These are phyloP conservation scores for Mercurialis annua DNA, from an alignment of 345 rosid genomes.

Conservation along the genomic window DNA sequence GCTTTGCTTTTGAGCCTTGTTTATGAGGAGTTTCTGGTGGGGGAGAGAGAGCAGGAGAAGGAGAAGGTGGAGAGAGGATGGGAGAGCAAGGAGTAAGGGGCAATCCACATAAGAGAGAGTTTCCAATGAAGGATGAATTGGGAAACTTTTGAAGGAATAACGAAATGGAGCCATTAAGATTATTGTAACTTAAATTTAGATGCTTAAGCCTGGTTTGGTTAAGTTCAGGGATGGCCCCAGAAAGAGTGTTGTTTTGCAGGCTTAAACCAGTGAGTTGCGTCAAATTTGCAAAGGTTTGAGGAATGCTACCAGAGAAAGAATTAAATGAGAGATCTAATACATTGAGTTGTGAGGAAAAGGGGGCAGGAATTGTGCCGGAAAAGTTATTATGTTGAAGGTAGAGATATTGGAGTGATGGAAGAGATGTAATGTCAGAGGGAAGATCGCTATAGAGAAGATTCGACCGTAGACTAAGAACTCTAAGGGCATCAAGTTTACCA, in stretches of 20 bases:
- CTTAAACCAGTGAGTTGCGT: conserved; percentile 44
- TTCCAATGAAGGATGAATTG: conserved; percentile 67
- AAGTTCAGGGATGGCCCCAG: conserved; percentile 56
- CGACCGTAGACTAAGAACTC: conserved; percentile 29
- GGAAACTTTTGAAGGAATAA: conserved; percentile 56
- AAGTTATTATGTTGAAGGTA: conserved; percentile 33
- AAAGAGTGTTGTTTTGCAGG: conserved; percentile 58
- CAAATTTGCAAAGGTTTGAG: conserved; percentile 42
- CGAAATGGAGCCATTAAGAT: conserved; percentile 72
- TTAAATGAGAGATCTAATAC: conserved; percentile 65
- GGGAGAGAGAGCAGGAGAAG: conserved; percentile 42
- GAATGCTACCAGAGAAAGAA: conserved; percentile 55
- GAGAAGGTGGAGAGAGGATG: conserved; percentile 35
- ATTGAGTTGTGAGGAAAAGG: conserved; percentile 38
- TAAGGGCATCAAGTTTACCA: conserved; percentile 32
- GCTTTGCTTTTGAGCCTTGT: conserved; percentile 41
- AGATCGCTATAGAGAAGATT: conserved; percentile 25
- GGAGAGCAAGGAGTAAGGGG: conserved; percentile 50
- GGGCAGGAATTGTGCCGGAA: conserved; percentile 24
- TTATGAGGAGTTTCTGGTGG: conserved; percentile 42
- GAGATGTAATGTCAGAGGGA: conserved; percentile 33
- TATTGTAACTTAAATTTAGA: conserved; percentile 68
- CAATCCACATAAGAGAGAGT: conserved; percentile 56
- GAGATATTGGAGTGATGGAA: conserved; percentile 25
- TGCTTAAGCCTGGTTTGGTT: conserved; percentile 39